Evolutionary conservation across 495 filamentous ascomycete genomes (phyloP).

Genomic region (Schizothecium vesticola): DNA sequence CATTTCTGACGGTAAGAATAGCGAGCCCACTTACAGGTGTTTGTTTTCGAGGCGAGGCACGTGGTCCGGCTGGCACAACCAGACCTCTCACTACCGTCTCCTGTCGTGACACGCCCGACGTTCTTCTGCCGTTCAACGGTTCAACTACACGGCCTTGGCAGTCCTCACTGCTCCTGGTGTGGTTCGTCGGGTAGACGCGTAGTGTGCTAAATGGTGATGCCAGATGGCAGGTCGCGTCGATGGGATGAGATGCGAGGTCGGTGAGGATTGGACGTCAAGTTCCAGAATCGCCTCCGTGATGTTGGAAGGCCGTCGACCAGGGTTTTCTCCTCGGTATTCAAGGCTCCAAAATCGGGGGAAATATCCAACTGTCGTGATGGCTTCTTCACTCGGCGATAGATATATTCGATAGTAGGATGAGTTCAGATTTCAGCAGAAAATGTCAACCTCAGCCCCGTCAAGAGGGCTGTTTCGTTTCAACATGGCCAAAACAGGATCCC

Average conservation of each 20-base stretch:
- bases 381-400: neutral
- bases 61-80: neutral
- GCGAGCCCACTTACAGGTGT: neutral
- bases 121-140: neutral
- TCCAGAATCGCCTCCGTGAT: neutral
- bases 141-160: neutral
- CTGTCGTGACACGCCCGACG: neutral
- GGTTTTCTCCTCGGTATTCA: neutral
- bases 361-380: neutral
- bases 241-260: neutral
- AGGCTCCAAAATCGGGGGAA: neutral
- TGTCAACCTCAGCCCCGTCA: slow-evolving; percentile 1
- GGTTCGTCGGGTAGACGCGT: neutral
- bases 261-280: neutral
- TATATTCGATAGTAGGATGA: neutral
- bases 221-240: neutral
- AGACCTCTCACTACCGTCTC: neutral
- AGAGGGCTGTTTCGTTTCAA: slow-evolving; percentile 11
- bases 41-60: neutral
- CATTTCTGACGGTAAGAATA: neutral
- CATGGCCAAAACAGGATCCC: slow-evolving; percentile 2
- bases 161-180: neutral
- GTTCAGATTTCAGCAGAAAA: neutral
- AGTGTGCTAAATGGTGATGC: neutral
- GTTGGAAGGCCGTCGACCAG: neutral